Evolutionary conservation across 495 filamentous ascomycete species (phyloP), one percentile per base, ranked within the genome.

Genomic region (Neurospora sp.): DNA sequence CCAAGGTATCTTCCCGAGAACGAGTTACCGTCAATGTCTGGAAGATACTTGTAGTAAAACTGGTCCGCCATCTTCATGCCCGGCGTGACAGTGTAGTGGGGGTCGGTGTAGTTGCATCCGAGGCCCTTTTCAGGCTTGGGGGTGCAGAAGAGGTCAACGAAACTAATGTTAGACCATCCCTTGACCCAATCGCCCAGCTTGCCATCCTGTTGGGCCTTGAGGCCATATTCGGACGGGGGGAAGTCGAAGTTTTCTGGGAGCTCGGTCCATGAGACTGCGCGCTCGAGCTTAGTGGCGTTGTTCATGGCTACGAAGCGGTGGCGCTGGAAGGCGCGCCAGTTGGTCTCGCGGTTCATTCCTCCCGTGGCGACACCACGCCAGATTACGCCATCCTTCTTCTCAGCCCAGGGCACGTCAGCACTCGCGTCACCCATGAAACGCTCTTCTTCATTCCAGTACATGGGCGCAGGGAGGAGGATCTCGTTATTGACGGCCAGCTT

Each of bases 401-500:
- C 62, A 1, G 78, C 76, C 92, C 92, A 92, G 20, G 80, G 72
- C 18, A 83, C 82, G 49, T 73, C 74, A 14, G 72, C 73, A 41
- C 88, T 86, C 46, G 83, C 78, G 72, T 92, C 86, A 70, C 89
- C 89, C 4, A 85, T 86, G 82, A 93, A 95, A n/a, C 91, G 88
- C 72, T 86, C 82, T 69, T 94, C 90, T 9, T 90, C 82, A 70
- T 87, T 87, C 84, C 90, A 91, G 80, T 94, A 93, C 89, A 92
- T 92, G 71, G 92, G 88, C 0, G 90, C 88, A 1, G 93, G 93
- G 72, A 96, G 88, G 31, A 95, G 85, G 74, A 95, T 92, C 73
- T 95, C 93, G 79, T 93, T 94, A 82, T 94, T 95, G 71, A 91
- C 88, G 46, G 88, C 86, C 69, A 94, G 84, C 79, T 96, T 95